Evolutionary conservation across 495 filamentous ascomycete species (phyloP).

Genomic region (Neurospora sp.): DNA sequence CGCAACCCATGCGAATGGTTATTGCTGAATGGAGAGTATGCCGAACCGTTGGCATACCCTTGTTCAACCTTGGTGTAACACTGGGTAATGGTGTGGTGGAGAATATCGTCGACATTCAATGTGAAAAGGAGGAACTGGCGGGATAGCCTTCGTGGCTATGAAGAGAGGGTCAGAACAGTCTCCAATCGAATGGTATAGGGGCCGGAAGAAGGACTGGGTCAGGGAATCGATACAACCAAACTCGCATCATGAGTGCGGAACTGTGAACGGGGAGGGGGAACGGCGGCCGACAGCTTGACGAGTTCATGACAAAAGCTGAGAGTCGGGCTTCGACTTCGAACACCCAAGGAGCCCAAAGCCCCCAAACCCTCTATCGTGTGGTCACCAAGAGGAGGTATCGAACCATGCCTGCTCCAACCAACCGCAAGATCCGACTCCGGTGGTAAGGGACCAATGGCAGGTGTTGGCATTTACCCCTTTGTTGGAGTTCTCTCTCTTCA

Average conservation of each 20-base stretch:
- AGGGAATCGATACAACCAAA: neutral
- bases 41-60: neutral
- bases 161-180: neutral
- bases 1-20: neutral
- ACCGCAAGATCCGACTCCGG: neutral
- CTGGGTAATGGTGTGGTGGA: neutral
- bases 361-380: neutral
- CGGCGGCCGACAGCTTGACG: neutral
- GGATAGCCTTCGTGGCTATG: neutral
- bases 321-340: neutral
- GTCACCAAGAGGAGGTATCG: neutral
- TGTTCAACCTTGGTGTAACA: neutral
- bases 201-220: neutral
- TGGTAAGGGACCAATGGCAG: neutral
- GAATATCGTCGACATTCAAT: neutral
- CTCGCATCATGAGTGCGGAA: neutral
- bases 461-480: neutral
- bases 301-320: neutral
- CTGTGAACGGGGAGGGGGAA: neutral
- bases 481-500: neutral
- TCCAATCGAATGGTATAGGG: neutral
- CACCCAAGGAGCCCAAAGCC: neutral
- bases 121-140: neutral
- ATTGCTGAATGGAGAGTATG: neutral
- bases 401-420: neutral